Conservation (phyloP, 192 early-diverging fungal genomes). For the Entophlyctis luteolus region DNA sequence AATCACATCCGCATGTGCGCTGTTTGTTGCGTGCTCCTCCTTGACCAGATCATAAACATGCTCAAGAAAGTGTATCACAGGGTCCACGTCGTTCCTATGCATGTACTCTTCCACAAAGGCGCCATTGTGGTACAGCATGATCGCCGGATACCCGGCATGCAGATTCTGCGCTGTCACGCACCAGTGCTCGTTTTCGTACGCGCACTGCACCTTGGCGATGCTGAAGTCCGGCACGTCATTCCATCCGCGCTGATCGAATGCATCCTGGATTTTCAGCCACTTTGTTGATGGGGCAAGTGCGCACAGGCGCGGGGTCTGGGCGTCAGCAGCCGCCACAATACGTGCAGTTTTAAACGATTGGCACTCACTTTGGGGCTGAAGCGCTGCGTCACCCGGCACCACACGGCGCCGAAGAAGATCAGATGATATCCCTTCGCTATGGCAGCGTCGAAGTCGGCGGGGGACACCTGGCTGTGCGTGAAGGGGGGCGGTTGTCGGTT, state of each 20-base stretch:
- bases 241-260: slow-evolving; percentile 11
- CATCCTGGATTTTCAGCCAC: slow-evolving; percentile 12
- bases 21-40: neutral
- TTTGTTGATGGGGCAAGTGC: neutral
- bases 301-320: too few species aligned
- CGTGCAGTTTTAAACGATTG: neutral
- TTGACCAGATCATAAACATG: slow-evolving; percentile 9
- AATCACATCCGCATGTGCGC: neutral
- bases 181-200: neutral
- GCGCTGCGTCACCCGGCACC: slow-evolving; percentile 17
- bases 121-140: neutral
- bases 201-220: slow-evolving; percentile 11
- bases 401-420: neutral
- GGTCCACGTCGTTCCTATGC: neutral
- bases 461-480: neutral
- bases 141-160: slow-evolving; percentile 4
- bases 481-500: neutral
- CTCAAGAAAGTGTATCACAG: slow-evolving; percentile 2
- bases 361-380: neutral
- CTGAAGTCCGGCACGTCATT: slow-evolving; percentile 3
- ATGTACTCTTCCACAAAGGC: neutral
- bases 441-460: neutral
- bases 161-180: neutral
- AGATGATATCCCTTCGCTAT: slow-evolving; percentile 1
- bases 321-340: too few species aligned